Conservation (phyloP, 768 basidiomycete species). For the Multifurca ochricompacta region DNA sequence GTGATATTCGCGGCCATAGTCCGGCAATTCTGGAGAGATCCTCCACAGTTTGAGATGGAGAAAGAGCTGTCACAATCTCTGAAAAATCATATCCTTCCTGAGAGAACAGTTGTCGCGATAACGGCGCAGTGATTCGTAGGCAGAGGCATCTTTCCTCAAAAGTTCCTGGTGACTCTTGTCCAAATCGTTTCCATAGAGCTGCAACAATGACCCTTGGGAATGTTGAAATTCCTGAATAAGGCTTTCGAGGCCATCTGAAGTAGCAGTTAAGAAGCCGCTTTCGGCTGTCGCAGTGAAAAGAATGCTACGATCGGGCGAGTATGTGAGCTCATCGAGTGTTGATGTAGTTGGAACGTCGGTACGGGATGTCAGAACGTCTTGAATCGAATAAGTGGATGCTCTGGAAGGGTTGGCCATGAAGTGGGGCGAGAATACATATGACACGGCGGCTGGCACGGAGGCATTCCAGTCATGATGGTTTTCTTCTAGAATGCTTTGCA, state of each 20-base stretch:
- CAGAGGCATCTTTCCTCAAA: neutral
- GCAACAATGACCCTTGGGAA: neutral
- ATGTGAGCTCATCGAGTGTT: neutral
- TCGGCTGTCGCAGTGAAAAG: neutral
- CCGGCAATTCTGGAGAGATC: neutral
- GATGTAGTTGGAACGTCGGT: neutral
- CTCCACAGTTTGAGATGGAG: neutral
- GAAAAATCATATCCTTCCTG: neutral
- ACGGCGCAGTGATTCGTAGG: neutral
- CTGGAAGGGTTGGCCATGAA: neutral
- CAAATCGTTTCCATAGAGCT: neutral
- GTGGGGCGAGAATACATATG: neutral
- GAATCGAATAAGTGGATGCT: neutral
- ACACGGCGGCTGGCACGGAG: neutral
- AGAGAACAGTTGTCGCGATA: neutral
- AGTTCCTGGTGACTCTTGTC: neutral
- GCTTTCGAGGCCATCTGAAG: neutral
- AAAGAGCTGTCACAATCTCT: neutral
- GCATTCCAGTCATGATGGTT: neutral
- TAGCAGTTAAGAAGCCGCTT: neutral
- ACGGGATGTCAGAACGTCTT: neutral
- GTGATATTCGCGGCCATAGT: slow-evolving; percentile 11
- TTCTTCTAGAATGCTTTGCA: neutral
- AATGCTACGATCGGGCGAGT: neutral
- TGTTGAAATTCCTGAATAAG: neutral